A percentile compares a stretch with the other conserved stretches of the same genome.
phyloP scores from a whole-genome alignment of 306 rosid genomes.

The Purshia tridentata region DNA sequence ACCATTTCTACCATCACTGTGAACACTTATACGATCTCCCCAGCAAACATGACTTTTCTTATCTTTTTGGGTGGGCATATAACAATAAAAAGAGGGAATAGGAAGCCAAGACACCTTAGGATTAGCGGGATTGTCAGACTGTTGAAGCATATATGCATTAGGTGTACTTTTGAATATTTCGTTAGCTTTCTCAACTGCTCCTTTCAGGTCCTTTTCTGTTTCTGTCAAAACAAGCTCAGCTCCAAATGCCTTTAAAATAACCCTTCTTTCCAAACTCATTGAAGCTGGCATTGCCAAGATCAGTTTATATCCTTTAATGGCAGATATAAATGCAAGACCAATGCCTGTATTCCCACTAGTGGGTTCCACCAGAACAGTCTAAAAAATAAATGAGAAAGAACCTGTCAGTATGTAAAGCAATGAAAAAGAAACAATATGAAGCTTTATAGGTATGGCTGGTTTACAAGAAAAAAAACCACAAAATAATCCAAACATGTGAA shows the following conservation, averaged over 20 bases:
- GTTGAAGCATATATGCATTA: constrained; percentile 91
- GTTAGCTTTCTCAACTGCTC: constrained; percentile 97
- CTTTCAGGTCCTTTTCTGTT: constrained; percentile 95
- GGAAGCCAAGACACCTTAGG: constrained; percentile 66
- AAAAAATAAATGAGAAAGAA: constrained; percentile 30
- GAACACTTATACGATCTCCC: not conserved
- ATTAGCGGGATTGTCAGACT: constrained; percentile 95
- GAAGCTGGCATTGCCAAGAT: constrained; percentile 97
- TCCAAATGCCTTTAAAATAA: constrained; percentile 93
- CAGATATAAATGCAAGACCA: constrained; percentile 97
- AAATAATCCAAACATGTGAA: not conserved
- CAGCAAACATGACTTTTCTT: not conserved
- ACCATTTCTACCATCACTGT: not conserved
- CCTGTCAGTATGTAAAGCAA: constrained; percentile 22
- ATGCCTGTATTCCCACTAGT: constrained; percentile 99
- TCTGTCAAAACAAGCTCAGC: constrained; percentile 93
- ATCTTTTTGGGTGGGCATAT: not conserved
- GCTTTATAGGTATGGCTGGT: constrained; percentile 12
- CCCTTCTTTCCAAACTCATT: constrained; percentile 98
- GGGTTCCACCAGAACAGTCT: constrained; percentile 77
- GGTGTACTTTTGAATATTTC: constrained; percentile 80
- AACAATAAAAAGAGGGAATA: not conserved
- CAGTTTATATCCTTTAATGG: constrained; percentile 93
- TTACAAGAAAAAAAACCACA: constrained; percentile 18
- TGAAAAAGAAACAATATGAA: constrained; percentile 16